These are phyloP conservation scores for Penicillium sp. DNA, from an alignment of 2,329 filamentous ascomycete species.

Conservation along the genomic window DNA sequence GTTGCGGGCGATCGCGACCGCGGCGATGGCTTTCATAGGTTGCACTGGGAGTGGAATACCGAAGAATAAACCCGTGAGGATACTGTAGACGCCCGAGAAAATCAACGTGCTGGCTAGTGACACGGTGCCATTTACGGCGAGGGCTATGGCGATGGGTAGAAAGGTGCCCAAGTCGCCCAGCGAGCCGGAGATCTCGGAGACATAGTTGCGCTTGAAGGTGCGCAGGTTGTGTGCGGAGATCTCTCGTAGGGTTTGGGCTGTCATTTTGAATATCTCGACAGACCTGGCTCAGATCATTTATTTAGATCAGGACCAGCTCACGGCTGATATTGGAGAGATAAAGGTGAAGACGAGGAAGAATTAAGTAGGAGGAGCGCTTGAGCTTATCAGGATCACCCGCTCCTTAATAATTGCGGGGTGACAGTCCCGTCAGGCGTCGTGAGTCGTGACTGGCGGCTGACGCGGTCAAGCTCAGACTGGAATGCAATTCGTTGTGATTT, in stretches of 20 bases:
- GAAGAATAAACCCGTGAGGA: constrained; percentile 79
- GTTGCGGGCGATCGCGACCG: constrained; percentile 76
- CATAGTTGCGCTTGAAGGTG: constrained; percentile 61
- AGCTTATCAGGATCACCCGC: constrained; percentile 19
- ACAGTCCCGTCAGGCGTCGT: not conserved
- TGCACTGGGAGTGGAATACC: constrained; percentile 91
- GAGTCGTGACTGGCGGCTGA: not conserved
- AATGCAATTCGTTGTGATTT: not conserved
- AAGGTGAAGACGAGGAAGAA: not conserved
- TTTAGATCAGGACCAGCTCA: not conserved
- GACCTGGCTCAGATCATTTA: not conserved
- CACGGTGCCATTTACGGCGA: constrained; percentile 78
- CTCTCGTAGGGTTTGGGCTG: constrained; percentile 35
- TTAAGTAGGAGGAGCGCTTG: constrained; percentile 6
- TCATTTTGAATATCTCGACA: constrained; percentile 26
- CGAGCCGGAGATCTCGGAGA: constrained; percentile 84
- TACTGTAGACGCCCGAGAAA: constrained; percentile 86
- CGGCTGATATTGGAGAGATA: not conserved
- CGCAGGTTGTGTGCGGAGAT: constrained; percentile 58
- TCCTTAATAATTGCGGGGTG: constrained; percentile 8
- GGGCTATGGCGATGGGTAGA: constrained; percentile 84
- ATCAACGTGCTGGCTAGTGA: constrained; percentile 83
- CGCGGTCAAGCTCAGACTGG: not conserved
- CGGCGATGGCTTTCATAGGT: constrained; percentile 88
- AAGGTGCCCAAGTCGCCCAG: constrained; percentile 89